Percentiles rank a stretch among this genome's conserved stretches.
Conservation (phyloP, 129 eudicot genomes). For the Mikania micrantha region DNA sequence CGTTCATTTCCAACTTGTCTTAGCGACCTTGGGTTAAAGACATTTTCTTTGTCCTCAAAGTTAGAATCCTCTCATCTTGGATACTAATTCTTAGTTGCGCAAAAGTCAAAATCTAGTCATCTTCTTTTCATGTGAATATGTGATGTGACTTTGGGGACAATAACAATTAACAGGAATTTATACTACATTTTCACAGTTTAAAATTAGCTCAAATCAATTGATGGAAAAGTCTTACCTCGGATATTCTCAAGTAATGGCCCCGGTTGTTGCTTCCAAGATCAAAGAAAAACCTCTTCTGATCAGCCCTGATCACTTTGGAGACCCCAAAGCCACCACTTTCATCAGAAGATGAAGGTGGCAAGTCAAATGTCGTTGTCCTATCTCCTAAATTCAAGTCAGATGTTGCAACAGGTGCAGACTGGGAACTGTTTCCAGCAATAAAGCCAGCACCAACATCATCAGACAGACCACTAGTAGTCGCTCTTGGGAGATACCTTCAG, state of each 20-base stretch:
- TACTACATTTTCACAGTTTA: background rate
- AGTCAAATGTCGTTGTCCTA: slow-evolving; percentile 48
- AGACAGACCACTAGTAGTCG: slow-evolving; percentile 83
- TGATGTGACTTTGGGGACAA: background rate
- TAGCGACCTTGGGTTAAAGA: background rate
- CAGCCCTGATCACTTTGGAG: slow-evolving; percentile 95
- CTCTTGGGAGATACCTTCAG: slow-evolving; percentile 60
- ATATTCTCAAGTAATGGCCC: slow-evolving; percentile 90
- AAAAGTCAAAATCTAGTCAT: background rate
- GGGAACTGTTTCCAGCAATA: slow-evolving; percentile 87
- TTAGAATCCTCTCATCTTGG: background rate
- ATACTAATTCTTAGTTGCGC: background rate
- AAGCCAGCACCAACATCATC: slow-evolving; percentile 99
- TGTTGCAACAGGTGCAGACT: slow-evolving; percentile 39
- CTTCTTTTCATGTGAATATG: slow-evolving; percentile 1
- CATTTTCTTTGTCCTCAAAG: background rate
- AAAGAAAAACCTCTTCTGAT: slow-evolving; percentile 94
- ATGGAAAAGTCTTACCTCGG: slow-evolving; percentile 52
- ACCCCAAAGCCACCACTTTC: slow-evolving; percentile 62
- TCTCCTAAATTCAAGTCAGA: slow-evolving; percentile 62
- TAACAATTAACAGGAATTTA: background rate
- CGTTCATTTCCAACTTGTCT: background rate
- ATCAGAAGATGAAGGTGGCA: slow-evolving; percentile 59
- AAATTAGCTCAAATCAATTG: background rate
- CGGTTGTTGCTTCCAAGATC: slow-evolving; percentile 98